Evolutionary conservation across 345 rosid genomes (phyloP), one percentile per base, ranked within the genome.

Genomic region (Corchorus olitorius): DNA sequence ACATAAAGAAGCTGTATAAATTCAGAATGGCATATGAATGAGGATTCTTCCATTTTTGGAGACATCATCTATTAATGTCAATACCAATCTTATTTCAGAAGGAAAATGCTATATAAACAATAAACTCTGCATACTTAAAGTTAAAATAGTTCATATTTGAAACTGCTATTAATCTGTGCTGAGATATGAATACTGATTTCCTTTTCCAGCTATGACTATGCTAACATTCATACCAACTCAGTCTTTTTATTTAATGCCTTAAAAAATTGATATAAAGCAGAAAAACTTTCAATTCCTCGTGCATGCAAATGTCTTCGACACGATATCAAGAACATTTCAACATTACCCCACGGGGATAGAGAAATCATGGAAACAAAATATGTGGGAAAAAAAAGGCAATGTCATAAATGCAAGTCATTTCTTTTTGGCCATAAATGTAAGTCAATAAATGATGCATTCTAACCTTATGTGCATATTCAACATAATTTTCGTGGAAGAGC

Each of bases 401-500:
- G 53, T 14, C 13, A 43, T 27, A 33, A 63, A 48, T n/a, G 2
- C 10, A 45, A 27, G 35, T 35, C 46, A 52, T n/a, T n/a, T n/a
- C n/a, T n/a, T n/a, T n/a, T n/a, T n/a, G n/a, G n/a, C n/a, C n/a
- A n/a, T 48, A 34, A 63, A 48, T n/a, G 2, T 17, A 45, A 27
- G 35, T 35, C 46, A 52, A 70, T 56, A 15, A 35, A 65, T 37
- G 59, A 37, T n/a, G 56, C 49, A 65, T 79, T 77, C 84, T 83
- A 81, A 94, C 99, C 97, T 94, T 97, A 81, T 94, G 98, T 3
- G 98, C 97, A 85, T 97, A 97, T 73, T 91, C 97, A 46, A 92
- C 93, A 41, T 97, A 92, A 85, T 91, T 92, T 86, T 94, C 97
- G 83, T 90, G 97, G 88, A 97, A 97, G 78, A 91, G 92, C 80